Percentiles rank a stretch among this genome's conserved stretches.
Evolutionary conservation across 108 stramenopile species (phyloP).

Genomic region (Cyclotella atomus): DNA sequence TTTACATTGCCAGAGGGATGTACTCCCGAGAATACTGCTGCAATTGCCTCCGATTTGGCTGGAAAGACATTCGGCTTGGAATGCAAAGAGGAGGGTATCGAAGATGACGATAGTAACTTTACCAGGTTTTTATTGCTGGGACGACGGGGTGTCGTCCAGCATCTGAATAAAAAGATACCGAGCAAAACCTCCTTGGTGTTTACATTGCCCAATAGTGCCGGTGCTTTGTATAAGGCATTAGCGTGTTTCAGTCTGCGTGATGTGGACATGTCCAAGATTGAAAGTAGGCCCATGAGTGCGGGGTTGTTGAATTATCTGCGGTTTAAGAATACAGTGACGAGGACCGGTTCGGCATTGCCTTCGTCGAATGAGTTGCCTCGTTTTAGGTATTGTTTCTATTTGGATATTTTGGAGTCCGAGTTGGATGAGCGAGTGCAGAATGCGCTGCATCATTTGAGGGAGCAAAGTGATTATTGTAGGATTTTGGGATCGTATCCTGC

Average conservation of each 20-base stretch:
- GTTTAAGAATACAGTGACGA: constrained; percentile 65
- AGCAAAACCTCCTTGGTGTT: constrained; percentile 95
- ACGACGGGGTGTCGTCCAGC: constrained; percentile 71
- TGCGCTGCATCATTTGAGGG: constrained; percentile 81
- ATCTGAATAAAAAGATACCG: constrained; percentile 76
- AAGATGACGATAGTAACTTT: constrained; percentile 98
- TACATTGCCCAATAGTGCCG: constrained; percentile 90
- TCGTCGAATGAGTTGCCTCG: constrained; percentile 64
- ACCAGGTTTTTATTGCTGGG: constrained; percentile 95
- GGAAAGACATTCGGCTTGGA: constrained; percentile 89
- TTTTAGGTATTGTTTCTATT: constrained; percentile 92
- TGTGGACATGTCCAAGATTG: constrained; percentile 97
- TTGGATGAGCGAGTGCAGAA: constrained; percentile 79
- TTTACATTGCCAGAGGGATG: constrained; percentile 68
- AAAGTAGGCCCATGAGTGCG: constrained; percentile 92
- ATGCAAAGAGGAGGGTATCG: constrained; percentile 90
- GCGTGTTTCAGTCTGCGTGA: constrained; percentile 95
- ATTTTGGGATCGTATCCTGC: constrained; percentile 88
- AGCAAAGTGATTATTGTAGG: constrained; percentile 87
- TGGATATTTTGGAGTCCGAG: constrained; percentile 83
- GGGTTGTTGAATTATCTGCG: constrained; percentile 82
- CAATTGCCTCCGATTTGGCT: constrained; percentile 95
- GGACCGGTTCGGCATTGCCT: constrained; percentile 1
- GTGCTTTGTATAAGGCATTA: constrained; percentile 95
- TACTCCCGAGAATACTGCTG: constrained; percentile 90